Conservation (phyloP, 2,329 filamentous ascomycete genomes). For the Lachnellula suecica region DNA sequence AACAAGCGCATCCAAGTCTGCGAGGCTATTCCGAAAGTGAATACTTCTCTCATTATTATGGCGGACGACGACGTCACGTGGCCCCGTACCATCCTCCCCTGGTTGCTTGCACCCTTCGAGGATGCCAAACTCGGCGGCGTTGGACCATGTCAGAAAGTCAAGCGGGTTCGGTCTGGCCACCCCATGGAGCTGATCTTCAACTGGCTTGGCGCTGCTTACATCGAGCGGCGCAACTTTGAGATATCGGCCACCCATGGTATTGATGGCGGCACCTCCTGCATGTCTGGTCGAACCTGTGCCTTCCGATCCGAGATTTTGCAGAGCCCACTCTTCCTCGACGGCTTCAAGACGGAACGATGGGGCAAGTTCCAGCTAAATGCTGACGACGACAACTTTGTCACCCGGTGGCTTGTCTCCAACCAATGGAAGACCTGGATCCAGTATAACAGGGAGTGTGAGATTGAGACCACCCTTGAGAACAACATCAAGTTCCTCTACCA, state of each 20-base stretch:
- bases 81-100: slow-evolving; percentile 81
- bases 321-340: slow-evolving; percentile 80
- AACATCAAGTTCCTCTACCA: slow-evolving; percentile 88
- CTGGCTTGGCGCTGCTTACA: slow-evolving; percentile 88
- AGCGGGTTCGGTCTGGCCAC: slow-evolving; percentile 61
- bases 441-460: slow-evolving; percentile 86
- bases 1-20: slow-evolving; percentile 96
- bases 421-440: slow-evolving; percentile 95
- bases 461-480: slow-evolving; percentile 90
- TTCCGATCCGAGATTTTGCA: slow-evolving; percentile 88
- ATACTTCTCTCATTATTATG: slow-evolving; percentile 83
- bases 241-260: slow-evolving; percentile 94
- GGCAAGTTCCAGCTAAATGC: slow-evolving; percentile 87
- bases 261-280: slow-evolving; percentile 93
- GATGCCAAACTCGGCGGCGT: slow-evolving; percentile 82
- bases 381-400: slow-evolving; percentile 98
- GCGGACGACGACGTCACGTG: slow-evolving; percentile 96
- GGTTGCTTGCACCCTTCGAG: slow-evolving; percentile 92
- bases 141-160: slow-evolving; percentile 83
- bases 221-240: slow-evolving; percentile 93
- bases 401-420: slow-evolving; percentile 90
- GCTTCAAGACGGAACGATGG: slow-evolving; percentile 91
- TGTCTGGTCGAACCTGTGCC: slow-evolving; percentile 90
- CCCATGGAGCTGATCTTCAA: slow-evolving; percentile 71
- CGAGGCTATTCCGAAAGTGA: slow-evolving; percentile 81